These are phyloP conservation scores for Ammopiptanthus mongolicus DNA, from an alignment of 306 rosid species.

Conservation along the genomic window DNA sequence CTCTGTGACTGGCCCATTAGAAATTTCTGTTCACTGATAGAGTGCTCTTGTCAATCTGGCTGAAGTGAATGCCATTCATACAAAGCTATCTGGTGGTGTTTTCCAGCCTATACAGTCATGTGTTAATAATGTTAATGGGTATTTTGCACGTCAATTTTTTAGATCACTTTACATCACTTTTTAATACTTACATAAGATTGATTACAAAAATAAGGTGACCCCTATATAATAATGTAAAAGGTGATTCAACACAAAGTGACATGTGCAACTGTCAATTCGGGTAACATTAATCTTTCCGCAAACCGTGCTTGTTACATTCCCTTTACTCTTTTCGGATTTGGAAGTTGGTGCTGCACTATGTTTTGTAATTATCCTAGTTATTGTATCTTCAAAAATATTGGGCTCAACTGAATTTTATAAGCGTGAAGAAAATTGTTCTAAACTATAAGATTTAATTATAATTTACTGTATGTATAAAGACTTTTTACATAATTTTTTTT, in stretches of 20 bases:
- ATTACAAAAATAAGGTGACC: conserved; percentile 20
- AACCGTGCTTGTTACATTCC: conserved; percentile 1
- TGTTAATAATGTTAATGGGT: neutral
- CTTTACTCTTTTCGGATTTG: neutral
- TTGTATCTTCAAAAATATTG: too few species aligned
- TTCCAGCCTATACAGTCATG: neutral
- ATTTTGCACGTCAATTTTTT: conserved; percentile 1
- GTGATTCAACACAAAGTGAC: neutral
- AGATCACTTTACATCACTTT: conserved; percentile 10
- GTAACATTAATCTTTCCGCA: neutral
- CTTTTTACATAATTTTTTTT: too few species aligned
- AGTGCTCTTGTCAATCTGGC: conserved; percentile 1
- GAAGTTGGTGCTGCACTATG: neutral
- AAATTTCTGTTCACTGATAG: neutral
- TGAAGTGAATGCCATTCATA: neutral
- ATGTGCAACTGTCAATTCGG: conserved; percentile 1
- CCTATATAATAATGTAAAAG: conserved; percentile 12
- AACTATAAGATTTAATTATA: too few species aligned
- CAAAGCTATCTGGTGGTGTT: neutral
- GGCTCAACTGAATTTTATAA: too few species aligned
- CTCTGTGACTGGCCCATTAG: neutral
- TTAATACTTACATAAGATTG: conserved; percentile 5
- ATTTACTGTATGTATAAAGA: too few species aligned
- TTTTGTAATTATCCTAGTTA: neutral
- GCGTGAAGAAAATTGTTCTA: too few species aligned